Base-by-base conservation (phyloP, 257 asterid genomes). In the Primulina tabacum region DNA sequence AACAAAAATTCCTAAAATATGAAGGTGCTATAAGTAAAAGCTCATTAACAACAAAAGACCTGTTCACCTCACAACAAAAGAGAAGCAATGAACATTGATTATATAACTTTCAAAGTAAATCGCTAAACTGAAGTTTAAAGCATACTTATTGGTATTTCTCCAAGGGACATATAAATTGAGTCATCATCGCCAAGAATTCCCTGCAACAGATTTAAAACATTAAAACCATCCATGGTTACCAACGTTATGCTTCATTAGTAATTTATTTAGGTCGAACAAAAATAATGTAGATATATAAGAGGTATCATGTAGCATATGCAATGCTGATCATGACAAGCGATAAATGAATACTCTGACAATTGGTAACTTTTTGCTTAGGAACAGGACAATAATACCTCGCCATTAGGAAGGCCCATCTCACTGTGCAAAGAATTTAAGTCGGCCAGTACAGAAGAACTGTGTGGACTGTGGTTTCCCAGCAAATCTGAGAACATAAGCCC, bases 151-250 rank as follows among this genome's bases (percentile, higher is more conserved):
- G 98, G 98, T 85, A 92, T 88, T 78, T 90, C 97, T 74, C 85
- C 98, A 80, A 90, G 84, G 71, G 98, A 84, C 98, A 87, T 92
- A 76, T 88, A 88, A 77, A 92, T 87, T 40, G 98, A 83, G 77
- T 92, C 98, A 72, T 92, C 98, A 33, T 90, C 97, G 37, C 95
- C 95, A 68, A 90, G 97, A 82, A 92, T 92, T 56, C 83, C 98
- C 98, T 92, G 92, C 72, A 84, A 78, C 67, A 78, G 68, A 71
- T 47, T 24, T 64, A 28, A 64, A 65, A 10, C 28, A 28, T 30
- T 62, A 32, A 73, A 47, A 69, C 73, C 71, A 40, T 53, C 38
- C 62, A 68, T 60, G 60, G 40, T 26, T 60, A 73, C 73, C 60
- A 65, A 59, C 21, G 30, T 5, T 12, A 65, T 29, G 50, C 50